A percentile compares a stretch with the other conserved stretches of the same genome.
These are phyloP conservation scores for Annona cherimola DNA, from an alignment of 164 flowering plant species.

Conservation along the genomic window DNA sequence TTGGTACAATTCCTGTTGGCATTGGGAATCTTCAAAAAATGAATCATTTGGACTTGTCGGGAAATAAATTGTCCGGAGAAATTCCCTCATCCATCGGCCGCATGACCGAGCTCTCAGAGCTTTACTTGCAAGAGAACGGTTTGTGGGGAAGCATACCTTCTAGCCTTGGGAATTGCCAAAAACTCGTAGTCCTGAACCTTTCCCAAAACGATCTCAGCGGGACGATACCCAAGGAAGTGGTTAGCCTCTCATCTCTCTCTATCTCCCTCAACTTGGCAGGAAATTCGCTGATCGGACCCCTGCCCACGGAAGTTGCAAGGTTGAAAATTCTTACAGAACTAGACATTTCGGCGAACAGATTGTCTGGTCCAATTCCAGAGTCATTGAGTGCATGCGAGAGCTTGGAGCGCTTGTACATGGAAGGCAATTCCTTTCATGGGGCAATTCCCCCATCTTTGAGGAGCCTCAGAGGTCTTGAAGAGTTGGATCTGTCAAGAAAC, in stretches of 20 bases:
- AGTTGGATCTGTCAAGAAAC: conserved; percentile 5
- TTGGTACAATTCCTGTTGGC: conserved; percentile 23
- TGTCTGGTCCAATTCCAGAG: conserved; percentile 5
- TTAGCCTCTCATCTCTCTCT: conserved; percentile 15
- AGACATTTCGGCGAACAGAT: not conserved
- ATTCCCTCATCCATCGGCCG: conserved; percentile 31
- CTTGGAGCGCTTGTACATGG: not conserved
- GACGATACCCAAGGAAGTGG: conserved; percentile 26
- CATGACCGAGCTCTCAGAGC: conserved; percentile 6
- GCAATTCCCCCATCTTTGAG: conserved; percentile 2
- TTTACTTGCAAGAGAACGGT: not conserved
- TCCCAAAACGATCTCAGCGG: conserved; percentile 7
- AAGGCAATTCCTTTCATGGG: conserved; percentile 8
- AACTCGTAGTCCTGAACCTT: not conserved
- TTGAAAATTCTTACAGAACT: conserved; percentile 16
- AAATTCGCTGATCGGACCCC: conserved; percentile 25
- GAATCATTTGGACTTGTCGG: not conserved
- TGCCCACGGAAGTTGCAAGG: conserved; percentile 28
- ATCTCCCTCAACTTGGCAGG: conserved; percentile 16
- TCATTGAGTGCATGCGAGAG: not conserved
- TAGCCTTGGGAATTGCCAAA: conserved; percentile 1
- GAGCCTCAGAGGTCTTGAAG: not conserved
- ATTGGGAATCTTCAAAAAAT: conserved; percentile 29
- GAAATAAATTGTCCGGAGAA: conserved; percentile 18
- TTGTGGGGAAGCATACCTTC: conserved; percentile 8